Conservation (phyloP, 768 basidiomycete species). For the Lactarius vividus region DNA sequence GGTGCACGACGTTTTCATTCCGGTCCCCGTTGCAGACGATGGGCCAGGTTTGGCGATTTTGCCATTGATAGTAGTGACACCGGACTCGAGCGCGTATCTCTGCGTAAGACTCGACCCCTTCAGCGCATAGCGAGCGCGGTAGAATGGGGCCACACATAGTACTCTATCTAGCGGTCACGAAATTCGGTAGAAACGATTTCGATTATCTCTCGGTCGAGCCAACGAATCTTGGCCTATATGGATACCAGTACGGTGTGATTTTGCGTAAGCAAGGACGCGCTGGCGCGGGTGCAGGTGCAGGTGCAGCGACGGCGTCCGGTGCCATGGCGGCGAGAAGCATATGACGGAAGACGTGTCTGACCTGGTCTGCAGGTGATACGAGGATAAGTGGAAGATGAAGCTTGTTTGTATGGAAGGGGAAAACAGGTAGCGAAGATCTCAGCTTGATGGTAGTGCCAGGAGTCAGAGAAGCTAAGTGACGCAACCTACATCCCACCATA, state of each 20-base stretch:
- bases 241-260: constrained; percentile 87
- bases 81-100: constrained; percentile 77
- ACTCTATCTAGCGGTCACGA: constrained; percentile 90
- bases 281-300: constrained; percentile 8
- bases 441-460: background rate
- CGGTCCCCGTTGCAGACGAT: constrained; percentile 84
- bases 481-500: background rate
- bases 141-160: constrained; percentile 67
- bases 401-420: constrained; percentile 27
- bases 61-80: constrained; percentile 96
- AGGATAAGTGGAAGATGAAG: constrained; percentile 43
- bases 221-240: constrained; percentile 89
- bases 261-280: constrained; percentile 60
- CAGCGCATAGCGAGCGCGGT: constrained; percentile 2
- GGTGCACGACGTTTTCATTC: constrained; percentile 92
- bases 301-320: constrained; percentile 21
- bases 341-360: constrained; percentile 37
- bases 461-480: constrained; percentile 6
- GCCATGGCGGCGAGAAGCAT: constrained; percentile 30
- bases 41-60: constrained; percentile 68
- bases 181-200: constrained; percentile 95
- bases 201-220: constrained; percentile 82
- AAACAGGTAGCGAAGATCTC: constrained; percentile 14
- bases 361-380: constrained; percentile 51
- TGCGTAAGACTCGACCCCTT: constrained; percentile 28